These are phyloP conservation scores for Artomyces pyxidatus DNA, from an alignment of 768 basidiomycete genomes.

Conservation along the genomic window DNA sequence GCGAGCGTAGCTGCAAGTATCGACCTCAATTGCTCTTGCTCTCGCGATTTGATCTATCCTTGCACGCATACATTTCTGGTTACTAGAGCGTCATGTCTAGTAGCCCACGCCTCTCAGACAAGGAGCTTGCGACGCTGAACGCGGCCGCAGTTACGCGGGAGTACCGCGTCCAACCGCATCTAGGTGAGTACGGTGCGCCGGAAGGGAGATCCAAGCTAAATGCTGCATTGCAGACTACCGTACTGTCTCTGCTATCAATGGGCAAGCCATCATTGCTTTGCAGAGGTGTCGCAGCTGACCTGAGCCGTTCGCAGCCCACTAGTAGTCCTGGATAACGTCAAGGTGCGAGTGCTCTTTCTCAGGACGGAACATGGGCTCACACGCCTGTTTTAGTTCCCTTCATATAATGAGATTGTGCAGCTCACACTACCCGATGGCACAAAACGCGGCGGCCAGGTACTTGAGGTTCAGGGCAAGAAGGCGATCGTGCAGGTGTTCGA, in stretches of 20 bases:
- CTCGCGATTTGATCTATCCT: too few relatives aligned
- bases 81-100: conserved; percentile 26
- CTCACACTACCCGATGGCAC: conserved; percentile 93
- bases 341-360: conserved; percentile 38
- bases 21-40: too few relatives aligned
- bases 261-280: conserved; percentile 41
- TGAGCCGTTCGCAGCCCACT: conserved; percentile 63
- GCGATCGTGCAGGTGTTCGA: conserved; percentile 99
- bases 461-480: conserved; percentile 97
- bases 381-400: conserved; percentile 75
- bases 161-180: conserved; percentile 82
- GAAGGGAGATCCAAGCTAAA: not conserved
- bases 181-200: conserved; percentile 40
- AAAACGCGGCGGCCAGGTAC: conserved; percentile 92
- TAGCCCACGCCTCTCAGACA: conserved; percentile 59
- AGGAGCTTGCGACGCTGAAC: conserved; percentile 71
- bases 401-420: conserved; percentile 97
- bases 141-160: conserved; percentile 84
- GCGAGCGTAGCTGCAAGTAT: too few relatives aligned
- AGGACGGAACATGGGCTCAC: too few relatives aligned
- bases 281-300: not conserved
- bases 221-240: conserved; percentile 64
- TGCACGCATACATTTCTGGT: not conserved
- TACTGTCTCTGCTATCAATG: conserved; percentile 98
- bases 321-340: conserved; percentile 97